Evolutionary conservation across 768 basidiomycete genomes (phyloP), one percentile per base, ranked within the genome.

Genomic region (Amanita exitialis): DNA sequence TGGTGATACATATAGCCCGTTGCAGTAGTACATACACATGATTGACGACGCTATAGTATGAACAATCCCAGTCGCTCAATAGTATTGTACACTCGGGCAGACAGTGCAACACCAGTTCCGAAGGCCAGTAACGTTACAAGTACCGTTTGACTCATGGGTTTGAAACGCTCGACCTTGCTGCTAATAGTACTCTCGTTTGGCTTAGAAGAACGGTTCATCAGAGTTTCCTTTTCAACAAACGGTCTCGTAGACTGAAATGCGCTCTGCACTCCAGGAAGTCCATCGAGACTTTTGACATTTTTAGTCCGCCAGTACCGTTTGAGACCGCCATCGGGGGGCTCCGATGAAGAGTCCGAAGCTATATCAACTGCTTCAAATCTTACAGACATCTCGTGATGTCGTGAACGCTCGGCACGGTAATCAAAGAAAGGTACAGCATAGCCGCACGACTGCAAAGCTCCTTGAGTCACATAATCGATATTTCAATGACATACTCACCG

Each of bases 381-480:
- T 7, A 63, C 66, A 27, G 70, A 70, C 62, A 63, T 76, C 25
- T 74, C 68, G 37, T 75, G 66, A 13, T 81, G 75, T 7, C 69
- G 69, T 1, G 70, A 73, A 21, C 84, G 79, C 50, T 82, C 77
- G 3, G 69, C 65, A 36, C 75, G 63, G 64, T 77, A 86, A 38
- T 71, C 66, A 60, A 77, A 84, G 57, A 73, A 73, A 2, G 85
- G 83, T 21, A 84, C 74, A 0, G 74, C 74, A 56, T 73, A 85
- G 18, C 84, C 82, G 56, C 82, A 86, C 1, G 82, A 82, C 84
- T 85, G 16, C 44, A 36, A 21, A 30, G n/a, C 1, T 23, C 44
- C 16, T 47, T 32, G 23, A 25, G n/a, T n/a, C n/a, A n/a, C n/a
- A 36, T 44, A 10, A 46, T 12, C 6, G 37, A 8, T 37, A 32